Conservation (phyloP, 805 yeast species). For the Cephaloascus fragrans region DNA sequence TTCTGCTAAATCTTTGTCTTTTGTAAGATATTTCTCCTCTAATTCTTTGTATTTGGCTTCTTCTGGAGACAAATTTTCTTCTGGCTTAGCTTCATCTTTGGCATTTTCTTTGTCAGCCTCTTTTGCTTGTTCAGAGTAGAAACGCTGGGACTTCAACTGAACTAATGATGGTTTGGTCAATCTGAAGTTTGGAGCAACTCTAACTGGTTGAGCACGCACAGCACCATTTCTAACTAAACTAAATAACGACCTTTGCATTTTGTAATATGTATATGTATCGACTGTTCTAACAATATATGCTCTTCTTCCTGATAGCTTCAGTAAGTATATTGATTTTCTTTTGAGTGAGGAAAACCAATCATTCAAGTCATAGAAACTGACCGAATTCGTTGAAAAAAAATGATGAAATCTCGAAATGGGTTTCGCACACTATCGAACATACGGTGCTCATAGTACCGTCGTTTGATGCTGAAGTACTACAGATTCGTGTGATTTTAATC, state of each 20-base stretch:
- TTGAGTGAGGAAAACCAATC: too few relatives aligned
- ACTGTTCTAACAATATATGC: too few relatives aligned
- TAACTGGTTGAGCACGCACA: constrained; percentile 4
- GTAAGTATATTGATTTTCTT: too few relatives aligned
- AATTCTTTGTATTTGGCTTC: constrained; percentile 20
- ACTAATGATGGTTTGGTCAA: not conserved
- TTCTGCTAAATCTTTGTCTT: constrained; percentile 68
- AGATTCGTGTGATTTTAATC: too few relatives aligned
- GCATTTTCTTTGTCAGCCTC: constrained; percentile 8
- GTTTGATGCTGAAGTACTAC: too few relatives aligned
- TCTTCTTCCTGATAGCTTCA: too few relatives aligned
- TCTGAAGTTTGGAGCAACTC: not conserved
- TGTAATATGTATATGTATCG: too few relatives aligned
- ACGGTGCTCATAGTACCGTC: too few relatives aligned
- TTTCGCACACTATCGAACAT: too few relatives aligned
- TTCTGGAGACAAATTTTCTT: constrained; percentile 4
- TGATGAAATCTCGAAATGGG: too few relatives aligned
- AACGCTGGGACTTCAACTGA: constrained; percentile 6
- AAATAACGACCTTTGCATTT: constrained; percentile 15
- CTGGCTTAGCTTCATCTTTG: not conserved
- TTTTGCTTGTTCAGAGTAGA: constrained; percentile 7
- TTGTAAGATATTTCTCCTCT: constrained; percentile 44
- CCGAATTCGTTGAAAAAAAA: too few relatives aligned
- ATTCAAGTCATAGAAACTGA: too few relatives aligned
- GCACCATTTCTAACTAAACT: constrained; percentile 8